These are phyloP conservation scores for Cryptococcus neoformans DNA, from an alignment of 1,284 basidiomycete species.

Conservation along the genomic window DNA sequence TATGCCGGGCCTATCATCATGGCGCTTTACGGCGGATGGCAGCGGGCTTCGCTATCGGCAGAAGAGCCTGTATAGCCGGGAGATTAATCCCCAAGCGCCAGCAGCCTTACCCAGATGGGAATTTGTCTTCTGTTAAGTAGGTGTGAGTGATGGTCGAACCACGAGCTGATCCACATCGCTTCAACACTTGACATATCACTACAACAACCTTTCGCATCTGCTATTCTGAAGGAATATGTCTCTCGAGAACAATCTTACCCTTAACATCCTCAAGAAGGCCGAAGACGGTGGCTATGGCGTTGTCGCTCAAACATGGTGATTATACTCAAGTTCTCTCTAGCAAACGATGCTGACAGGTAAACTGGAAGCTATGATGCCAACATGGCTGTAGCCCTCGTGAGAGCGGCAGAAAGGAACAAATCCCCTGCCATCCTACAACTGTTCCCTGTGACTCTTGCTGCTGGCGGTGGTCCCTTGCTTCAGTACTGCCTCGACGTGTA, in stretches of 20 bases:
- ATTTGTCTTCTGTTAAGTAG: too few relatives aligned
- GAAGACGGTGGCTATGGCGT: slow-evolving; percentile 44
- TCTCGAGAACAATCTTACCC: slow-evolving; percentile 42
- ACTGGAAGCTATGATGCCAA: slow-evolving; percentile 38
- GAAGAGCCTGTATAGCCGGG: too few relatives aligned
- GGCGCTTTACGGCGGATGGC: too few relatives aligned
- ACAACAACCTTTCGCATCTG: not conserved
- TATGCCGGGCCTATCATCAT: too few relatives aligned
- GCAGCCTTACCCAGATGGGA: too few relatives aligned
- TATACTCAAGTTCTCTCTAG: not conserved
- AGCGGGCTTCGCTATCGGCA: too few relatives aligned
- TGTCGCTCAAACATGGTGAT: slow-evolving; percentile 37
- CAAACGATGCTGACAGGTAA: not conserved
- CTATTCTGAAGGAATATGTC: slow-evolving; percentile 17
- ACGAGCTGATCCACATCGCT: too few relatives aligned
- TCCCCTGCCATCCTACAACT: slow-evolving; percentile 47
- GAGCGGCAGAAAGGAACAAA: slow-evolving; percentile 40
- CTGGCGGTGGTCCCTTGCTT: slow-evolving; percentile 32
- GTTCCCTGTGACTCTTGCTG: slow-evolving; percentile 44
- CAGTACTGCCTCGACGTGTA: slow-evolving; percentile 38
- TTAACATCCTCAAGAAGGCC: slow-evolving; percentile 45
- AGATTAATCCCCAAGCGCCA: too few relatives aligned
- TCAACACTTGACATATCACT: too few relatives aligned
- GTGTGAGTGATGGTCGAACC: too few relatives aligned
- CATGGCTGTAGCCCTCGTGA: slow-evolving; percentile 42